Conservation (phyloP, 345 rosid genomes). For the Kandelia obovata region DNA sequence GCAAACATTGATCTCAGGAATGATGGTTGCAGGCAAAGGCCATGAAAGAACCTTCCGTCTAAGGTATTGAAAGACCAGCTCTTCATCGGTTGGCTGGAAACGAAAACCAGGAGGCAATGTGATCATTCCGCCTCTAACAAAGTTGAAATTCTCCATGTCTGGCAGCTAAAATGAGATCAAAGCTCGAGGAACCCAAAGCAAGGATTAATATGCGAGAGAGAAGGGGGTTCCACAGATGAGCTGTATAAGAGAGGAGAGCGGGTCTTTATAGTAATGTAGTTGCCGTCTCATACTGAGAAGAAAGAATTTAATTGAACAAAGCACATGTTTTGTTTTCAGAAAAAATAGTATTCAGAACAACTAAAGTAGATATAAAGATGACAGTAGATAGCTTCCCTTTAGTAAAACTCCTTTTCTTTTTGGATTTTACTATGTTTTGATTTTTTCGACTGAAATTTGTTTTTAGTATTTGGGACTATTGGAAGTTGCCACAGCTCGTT, state of each 20-base stretch:
- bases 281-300: background rate
- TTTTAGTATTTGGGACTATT: too few relatives aligned
- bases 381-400: too few relatives aligned
- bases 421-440: too few relatives aligned
- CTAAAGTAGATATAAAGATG: too few relatives aligned
- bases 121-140: conserved; percentile 9
- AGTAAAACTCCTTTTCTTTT: too few relatives aligned
- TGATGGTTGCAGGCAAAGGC: conserved; percentile 25
- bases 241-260: background rate
- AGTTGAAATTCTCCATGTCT: conserved; percentile 7
- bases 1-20: conserved; percentile 30
- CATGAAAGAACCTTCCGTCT: conserved; percentile 22
- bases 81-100: conserved; percentile 35
- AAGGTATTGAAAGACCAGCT: conserved; percentile 28
- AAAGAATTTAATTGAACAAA: background rate
- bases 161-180: background rate
- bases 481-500: too few relatives aligned
- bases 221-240: background rate
- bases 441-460: too few relatives aligned
- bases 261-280: conserved; percentile 9
- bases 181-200: background rate
- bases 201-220: background rate
- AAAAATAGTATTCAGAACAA: too few relatives aligned
- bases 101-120: conserved; percentile 37
- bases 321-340: too few relatives aligned